Base-by-base conservation (phyloP, 2,329 filamentous ascomycete species). In the Penicillium sp. region DNA sequence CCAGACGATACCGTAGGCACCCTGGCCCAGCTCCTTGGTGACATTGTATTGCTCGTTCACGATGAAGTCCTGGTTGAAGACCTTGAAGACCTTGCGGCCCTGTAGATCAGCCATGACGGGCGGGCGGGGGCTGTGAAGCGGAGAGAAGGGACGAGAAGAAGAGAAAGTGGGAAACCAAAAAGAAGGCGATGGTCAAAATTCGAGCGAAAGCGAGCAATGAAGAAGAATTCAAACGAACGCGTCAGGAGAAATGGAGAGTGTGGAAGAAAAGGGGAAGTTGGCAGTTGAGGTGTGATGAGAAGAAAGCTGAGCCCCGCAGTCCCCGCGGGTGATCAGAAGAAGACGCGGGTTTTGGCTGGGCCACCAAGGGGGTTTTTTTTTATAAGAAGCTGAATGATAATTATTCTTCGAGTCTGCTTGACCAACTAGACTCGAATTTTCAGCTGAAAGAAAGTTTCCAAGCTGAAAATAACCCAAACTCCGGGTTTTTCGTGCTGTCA, bases 51-150 rank as follows among this genome's bases (percentile, higher is more conserved):
- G 89, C 81, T 98, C 94, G 78, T 98, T 95, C 75, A 98, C 95
- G 72, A 97, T 89, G 78, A 99, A 99, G 83, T 99, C 95, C 78
- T 99, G 95, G 85, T 97, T 97, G 83, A 99, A 99, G 79, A 99
- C 93, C 89, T 96, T 97, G 86, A 97, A 97, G 80, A 94, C 88
- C 86, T 97, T 97, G 81, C 93, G 90, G 76, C 88, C 88, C 66
- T 83, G 81, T 64, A 88, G 79, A 72, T 88, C 86, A 68, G 83
- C 79, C 86, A 89, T 89, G 73, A 60, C 64, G 66, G 61, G 56
- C 40, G 45, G 47, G 44, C 56, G 35, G 22, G 13, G 17, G 5
- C 17, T 26, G 53, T 13, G 35, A 50, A 55, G 53, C 22, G 38
- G 15, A 55, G 59, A 62, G 59, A 58, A 64, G 53, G 54, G 38